Evolutionary conservation across 192 early-diverging fungal genomes (phyloP).

Genomic region (Globomyces pollinis-pini): DNA sequence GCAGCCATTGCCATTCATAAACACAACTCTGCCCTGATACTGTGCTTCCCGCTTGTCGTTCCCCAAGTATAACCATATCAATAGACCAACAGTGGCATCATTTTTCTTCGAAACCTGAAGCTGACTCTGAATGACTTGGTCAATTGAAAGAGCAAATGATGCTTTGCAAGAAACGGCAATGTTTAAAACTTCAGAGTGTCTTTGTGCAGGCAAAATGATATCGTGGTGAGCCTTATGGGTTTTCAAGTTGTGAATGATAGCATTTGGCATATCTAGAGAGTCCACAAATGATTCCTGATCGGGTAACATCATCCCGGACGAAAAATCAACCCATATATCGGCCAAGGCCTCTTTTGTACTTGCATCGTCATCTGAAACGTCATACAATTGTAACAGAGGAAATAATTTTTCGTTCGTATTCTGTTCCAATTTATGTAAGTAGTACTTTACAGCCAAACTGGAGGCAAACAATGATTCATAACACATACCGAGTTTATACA

Average conservation of each 20-base stretch:
- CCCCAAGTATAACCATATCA: neutral
- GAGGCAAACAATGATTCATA: conserved; percentile 5
- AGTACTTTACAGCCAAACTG: conserved; percentile 6
- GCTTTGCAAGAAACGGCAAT: neutral
- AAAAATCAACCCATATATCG: neutral
- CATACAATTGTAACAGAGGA: neutral
- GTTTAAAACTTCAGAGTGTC: neutral
- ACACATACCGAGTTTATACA: neutral
- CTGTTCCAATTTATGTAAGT: neutral
- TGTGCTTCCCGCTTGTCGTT: neutral
- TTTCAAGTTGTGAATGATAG: neutral
- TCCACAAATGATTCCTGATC: neutral
- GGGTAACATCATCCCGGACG: neutral
- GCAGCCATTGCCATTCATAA: neutral
- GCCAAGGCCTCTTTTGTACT: neutral
- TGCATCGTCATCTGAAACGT: neutral
- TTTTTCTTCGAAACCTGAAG: neutral
- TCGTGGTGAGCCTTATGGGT: neutral
- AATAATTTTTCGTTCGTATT: neutral
- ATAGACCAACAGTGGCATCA: neutral
- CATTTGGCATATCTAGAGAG: neutral
- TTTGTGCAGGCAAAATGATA: neutral
- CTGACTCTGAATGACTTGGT: neutral
- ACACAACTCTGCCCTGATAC: neutral
- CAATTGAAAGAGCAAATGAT: neutral